Evolutionary conservation across 2,329 filamentous ascomycete genomes (phyloP).

Genomic region (Camillea tinctor): DNA sequence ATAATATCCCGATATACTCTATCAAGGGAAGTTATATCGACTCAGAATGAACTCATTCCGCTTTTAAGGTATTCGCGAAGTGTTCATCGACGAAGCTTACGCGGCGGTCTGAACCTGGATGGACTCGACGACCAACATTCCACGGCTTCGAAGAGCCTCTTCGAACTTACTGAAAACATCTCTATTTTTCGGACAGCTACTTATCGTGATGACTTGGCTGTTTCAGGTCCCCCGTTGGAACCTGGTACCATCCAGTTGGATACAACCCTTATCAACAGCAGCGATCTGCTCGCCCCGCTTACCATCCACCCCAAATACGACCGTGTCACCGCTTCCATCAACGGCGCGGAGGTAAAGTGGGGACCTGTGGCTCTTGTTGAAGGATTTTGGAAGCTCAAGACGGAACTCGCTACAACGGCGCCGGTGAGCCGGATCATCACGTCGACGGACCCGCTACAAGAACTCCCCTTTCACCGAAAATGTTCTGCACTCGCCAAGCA

Average conservation of each 20-base stretch:
- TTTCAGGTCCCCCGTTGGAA: constrained; percentile 12
- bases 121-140: constrained; percentile 3
- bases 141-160: not conserved
- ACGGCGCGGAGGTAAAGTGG: constrained; percentile 8
- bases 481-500: constrained; percentile 1
- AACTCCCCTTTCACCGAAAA: constrained; percentile 6
- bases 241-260: constrained; percentile 6
- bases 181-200: constrained; percentile 5
- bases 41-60: constrained; percentile 7
- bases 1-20: constrained; percentile 10
- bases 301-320: constrained; percentile 13
- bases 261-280: constrained; percentile 11
- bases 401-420: constrained; percentile 6
- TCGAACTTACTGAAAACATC: too few species aligned
- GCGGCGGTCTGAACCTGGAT: constrained; percentile 7
- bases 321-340: constrained; percentile 5
- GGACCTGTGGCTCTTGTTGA: constrained; percentile 9
- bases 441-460: not conserved
- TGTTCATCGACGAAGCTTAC: constrained; percentile 5
- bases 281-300: constrained; percentile 3
- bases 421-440: constrained; percentile 8
- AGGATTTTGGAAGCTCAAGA: constrained; percentile 1
- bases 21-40: not conserved
- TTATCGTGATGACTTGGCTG: constrained; percentile 9
- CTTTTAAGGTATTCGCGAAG: not conserved